These are phyloP conservation scores for Trichomonas vaginalis DNA, from an alignment of 208 protist genomes.

Conservation along the genomic window DNA sequence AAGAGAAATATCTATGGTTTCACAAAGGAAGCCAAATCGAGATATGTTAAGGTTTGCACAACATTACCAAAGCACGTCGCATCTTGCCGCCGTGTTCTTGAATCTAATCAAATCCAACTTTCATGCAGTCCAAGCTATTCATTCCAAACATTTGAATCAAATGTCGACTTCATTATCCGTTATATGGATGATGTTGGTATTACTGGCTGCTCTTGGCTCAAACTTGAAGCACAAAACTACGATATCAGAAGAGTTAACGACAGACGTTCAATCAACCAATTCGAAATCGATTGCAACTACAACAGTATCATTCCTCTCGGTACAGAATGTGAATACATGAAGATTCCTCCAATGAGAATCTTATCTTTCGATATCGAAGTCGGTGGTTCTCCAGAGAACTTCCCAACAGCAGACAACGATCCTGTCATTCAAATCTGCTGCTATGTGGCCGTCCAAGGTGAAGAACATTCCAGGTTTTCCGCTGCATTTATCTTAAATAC, in stretches of 20 bases:
- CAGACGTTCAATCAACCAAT: constrained; percentile 19
- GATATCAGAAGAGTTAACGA: not conserved
- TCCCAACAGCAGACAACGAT: constrained; percentile 91
- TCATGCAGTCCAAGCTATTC: not conserved
- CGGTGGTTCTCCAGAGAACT: constrained; percentile 78
- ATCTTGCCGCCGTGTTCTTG: constrained; percentile 27
- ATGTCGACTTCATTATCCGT: constrained; percentile 87
- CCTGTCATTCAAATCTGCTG: constrained; percentile 95
- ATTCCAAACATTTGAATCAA: constrained; percentile 89
- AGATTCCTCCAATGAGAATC: constrained; percentile 89
- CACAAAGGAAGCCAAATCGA: not conserved
- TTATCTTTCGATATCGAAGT: constrained; percentile 90
- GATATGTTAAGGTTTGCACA: constrained; percentile 35
- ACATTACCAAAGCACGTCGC: constrained; percentile 33
- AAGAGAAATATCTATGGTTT: constrained; percentile 24
- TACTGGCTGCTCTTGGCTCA: constrained; percentile 53
- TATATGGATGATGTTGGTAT: constrained; percentile 86
- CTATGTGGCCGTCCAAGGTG: constrained; percentile 54
- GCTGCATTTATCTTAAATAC: constrained; percentile 30
- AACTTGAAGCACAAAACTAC: not conserved
- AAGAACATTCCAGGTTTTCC: constrained; percentile 20
- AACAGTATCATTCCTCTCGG: constrained; percentile 50
- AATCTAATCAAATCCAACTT: constrained; percentile 15
- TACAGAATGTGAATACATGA: constrained; percentile 58
- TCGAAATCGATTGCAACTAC: constrained; percentile 43